Evolutionary conservation across 164 flowering plant genomes (phyloP).

Genomic region (Hamamelis virginiana): DNA sequence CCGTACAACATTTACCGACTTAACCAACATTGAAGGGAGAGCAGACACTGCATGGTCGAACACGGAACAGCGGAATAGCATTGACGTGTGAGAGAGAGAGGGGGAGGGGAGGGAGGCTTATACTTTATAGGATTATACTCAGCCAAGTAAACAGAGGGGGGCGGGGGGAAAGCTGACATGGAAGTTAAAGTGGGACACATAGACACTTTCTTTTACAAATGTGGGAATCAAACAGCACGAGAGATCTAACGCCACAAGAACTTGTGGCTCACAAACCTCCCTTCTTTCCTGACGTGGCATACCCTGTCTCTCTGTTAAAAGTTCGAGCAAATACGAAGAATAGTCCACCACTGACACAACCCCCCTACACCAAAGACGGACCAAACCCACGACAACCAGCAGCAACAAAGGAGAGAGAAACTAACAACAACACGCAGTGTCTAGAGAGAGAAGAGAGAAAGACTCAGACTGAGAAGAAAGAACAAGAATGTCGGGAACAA

Average conservation of each 20-base stretch:
- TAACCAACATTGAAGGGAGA: too few species aligned
- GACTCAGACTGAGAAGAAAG: not conserved
- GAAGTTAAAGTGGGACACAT: constrained; percentile 12
- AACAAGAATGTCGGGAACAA: constrained; percentile 20
- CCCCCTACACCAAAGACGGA: not conserved
- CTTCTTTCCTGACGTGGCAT: constrained; percentile 25
- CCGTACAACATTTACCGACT: too few species aligned
- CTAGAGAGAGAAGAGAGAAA: not conserved
- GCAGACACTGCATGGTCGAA: too few species aligned
- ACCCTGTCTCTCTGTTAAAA: constrained; percentile 3
- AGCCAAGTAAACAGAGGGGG: not conserved
- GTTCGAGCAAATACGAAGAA: not conserved
- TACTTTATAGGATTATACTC: not conserved
- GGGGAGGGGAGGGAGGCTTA: too few species aligned
- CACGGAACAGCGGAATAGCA: too few species aligned
- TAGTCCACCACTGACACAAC: constrained; percentile 4
- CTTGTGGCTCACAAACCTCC: constrained; percentile 36
- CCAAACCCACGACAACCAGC: too few species aligned
- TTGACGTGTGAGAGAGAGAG: too few species aligned
- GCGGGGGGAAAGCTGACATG: constrained; percentile 16
- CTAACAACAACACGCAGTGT: not conserved
- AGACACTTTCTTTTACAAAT: constrained; percentile 21
- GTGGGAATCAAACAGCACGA: constrained; percentile 21
- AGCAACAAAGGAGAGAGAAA: too few species aligned
- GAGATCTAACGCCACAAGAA: constrained; percentile 33